These are phyloP conservation scores for Alternaria sp. DNA, from an alignment of 2,329 filamentous ascomycete species.

Conservation along the genomic window DNA sequence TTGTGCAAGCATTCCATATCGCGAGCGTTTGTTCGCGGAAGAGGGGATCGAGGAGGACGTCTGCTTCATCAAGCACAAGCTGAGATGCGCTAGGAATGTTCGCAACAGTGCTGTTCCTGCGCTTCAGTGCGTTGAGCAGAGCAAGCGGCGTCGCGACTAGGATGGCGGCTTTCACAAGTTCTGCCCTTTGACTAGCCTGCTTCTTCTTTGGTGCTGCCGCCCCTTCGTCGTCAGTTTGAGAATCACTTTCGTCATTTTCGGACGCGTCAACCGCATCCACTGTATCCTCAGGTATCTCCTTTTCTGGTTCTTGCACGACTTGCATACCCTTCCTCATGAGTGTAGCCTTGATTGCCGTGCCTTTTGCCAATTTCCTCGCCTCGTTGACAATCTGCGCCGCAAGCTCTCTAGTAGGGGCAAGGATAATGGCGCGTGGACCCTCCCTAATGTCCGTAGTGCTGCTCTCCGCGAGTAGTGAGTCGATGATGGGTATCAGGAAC, in stretches of 20 bases:
- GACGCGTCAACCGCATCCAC: slow-evolving; percentile 49
- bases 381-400: slow-evolving; percentile 68
- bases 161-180: slow-evolving; percentile 77
- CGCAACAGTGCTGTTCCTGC: slow-evolving; percentile 56
- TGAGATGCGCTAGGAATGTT: slow-evolving; percentile 73
- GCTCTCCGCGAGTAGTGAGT: slow-evolving; percentile 65
- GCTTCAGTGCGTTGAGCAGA: slow-evolving; percentile 75
- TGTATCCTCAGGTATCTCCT: slow-evolving; percentile 53
- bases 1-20: slow-evolving; percentile 82
- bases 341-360: slow-evolving; percentile 80
- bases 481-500: slow-evolving; percentile 87
- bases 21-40: slow-evolving; percentile 88
- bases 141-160: slow-evolving; percentile 82
- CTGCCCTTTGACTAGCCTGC: slow-evolving; percentile 51
- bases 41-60: slow-evolving; percentile 89
- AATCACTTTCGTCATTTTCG: slow-evolving; percentile 48
- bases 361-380: slow-evolving; percentile 79
- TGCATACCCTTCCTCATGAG: slow-evolving; percentile 88
- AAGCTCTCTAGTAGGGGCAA: slow-evolving; percentile 62
- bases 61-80: slow-evolving; percentile 90
- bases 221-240: slow-evolving; percentile 50
- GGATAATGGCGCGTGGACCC: slow-evolving; percentile 53
- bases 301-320: slow-evolving; percentile 56
- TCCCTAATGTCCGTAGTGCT: slow-evolving; percentile 28
- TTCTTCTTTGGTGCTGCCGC: slow-evolving; percentile 43